These are phyloP conservation scores for Mycena crocata DNA, from an alignment of 768 basidiomycete genomes.

Conservation along the genomic window DNA sequence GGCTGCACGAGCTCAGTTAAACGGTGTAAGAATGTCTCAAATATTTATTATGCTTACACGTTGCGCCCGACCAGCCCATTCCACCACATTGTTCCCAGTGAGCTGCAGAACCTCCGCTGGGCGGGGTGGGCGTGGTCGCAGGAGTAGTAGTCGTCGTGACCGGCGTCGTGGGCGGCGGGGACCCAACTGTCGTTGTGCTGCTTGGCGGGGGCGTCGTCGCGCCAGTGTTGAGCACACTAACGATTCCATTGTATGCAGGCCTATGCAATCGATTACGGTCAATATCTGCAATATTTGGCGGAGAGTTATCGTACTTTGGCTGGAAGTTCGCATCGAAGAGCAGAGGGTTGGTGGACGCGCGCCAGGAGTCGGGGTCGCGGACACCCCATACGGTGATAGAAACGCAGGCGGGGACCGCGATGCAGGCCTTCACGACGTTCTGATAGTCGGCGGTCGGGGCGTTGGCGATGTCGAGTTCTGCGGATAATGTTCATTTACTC, in stretches of 20 bases:
- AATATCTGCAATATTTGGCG: neutral
- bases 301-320: slow-evolving; percentile 45
- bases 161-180: neutral
- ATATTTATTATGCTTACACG: neutral
- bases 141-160: slow-evolving; percentile 4
- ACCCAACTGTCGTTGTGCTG: neutral
- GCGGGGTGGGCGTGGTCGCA: slow-evolving; percentile 2
- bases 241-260: slow-evolving; percentile 45
- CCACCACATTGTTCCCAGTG: slow-evolving; percentile 19
- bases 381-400: slow-evolving; percentile 65
- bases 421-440: slow-evolving; percentile 58
- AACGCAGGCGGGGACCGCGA: slow-evolving; percentile 53
- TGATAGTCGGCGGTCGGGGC: slow-evolving; percentile 56
- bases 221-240: slow-evolving; percentile 35
- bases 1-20: neutral
- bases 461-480: slow-evolving; percentile 55
- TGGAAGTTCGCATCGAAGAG: slow-evolving; percentile 60
- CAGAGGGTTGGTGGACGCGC: slow-evolving; percentile 54
- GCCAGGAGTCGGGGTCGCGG: slow-evolving; percentile 62
- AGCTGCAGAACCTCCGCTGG: neutral
- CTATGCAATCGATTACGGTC: neutral
- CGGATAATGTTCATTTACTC: neutral
- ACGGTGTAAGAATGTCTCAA: neutral
- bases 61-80: slow-evolving; percentile 7
- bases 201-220: neutral